Evolutionary conservation across 2,329 filamentous ascomycete genomes (phyloP).

Genomic region (Colletotrichum neosansevieriae): DNA sequence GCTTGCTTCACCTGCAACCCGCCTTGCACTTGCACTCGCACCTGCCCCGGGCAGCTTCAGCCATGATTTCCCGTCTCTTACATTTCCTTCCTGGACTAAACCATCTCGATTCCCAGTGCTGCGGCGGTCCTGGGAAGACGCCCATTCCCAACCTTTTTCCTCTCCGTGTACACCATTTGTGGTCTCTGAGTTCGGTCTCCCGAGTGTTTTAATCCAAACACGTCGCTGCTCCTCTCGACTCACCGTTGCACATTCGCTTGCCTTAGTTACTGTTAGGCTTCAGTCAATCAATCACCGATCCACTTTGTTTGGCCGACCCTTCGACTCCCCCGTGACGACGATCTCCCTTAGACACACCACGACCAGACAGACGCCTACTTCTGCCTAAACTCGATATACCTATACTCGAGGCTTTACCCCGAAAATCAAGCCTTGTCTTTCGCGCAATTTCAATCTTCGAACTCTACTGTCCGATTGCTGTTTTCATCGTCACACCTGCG

Average conservation of each 20-base stretch:
- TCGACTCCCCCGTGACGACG: slow-evolving; percentile 2
- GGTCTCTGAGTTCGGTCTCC: slow-evolving; percentile 9
- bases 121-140: slow-evolving; percentile 2
- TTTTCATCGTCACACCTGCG: not conserved
- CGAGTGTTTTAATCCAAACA: slow-evolving; percentile 14
- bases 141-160: slow-evolving; percentile 18
- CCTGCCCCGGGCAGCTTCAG: slow-evolving; percentile 16
- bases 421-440: not conserved
- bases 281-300: slow-evolving; percentile 16
- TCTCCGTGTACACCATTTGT: slow-evolving; percentile 34
- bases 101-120: slow-evolving; percentile 16
- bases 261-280: slow-evolving; percentile 11
- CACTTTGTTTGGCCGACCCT: slow-evolving; percentile 24
- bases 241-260: slow-evolving; percentile 22
- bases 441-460: not conserved
- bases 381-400: not conserved
- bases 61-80: slow-evolving; percentile 3
- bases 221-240: slow-evolving; percentile 9
- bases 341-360: not conserved
- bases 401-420: not conserved
- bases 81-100: not conserved
- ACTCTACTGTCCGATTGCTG: not conserved
- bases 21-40: slow-evolving; percentile 14
- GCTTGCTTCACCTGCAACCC: slow-evolving; percentile 13
- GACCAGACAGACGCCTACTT: not conserved